These are phyloP conservation scores for Malus hybrid DNA, from an alignment of 331 rosid genomes.

Conservation along the genomic window DNA sequence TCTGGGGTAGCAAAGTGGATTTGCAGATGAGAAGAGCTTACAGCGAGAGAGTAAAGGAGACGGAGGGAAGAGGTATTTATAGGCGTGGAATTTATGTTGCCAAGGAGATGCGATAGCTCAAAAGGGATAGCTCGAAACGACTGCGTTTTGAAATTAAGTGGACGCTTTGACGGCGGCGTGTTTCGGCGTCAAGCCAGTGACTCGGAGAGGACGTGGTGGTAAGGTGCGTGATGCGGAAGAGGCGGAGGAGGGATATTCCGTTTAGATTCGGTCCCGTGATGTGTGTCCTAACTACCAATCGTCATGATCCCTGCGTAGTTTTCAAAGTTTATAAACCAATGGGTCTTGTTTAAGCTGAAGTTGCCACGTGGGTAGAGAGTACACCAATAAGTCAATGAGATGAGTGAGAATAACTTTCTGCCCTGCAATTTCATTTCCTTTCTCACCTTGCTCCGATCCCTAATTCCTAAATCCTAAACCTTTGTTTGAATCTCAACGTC, in stretches of 20 bases:
- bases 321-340: neutral
- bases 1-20: neutral
- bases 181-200: neutral
- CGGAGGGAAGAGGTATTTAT: neutral
- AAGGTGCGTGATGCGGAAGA: neutral
- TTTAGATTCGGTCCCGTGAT: slow-evolving; percentile 12
- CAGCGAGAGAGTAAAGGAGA: neutral
- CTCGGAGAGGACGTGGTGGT: neutral
- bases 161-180: slow-evolving; percentile 7
- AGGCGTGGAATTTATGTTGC: neutral
- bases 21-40: neutral
- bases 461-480: too few species aligned
- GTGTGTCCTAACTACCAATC: neutral
- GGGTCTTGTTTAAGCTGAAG: neutral
- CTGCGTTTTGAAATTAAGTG: slow-evolving; percentile 6
- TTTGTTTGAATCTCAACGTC: too few species aligned
- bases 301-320: slow-evolving; percentile 18
- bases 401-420: too few species aligned
- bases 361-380: neutral
- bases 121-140: slow-evolving; percentile 6
- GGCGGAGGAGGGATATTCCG: slow-evolving; percentile 11
- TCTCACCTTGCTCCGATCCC: too few species aligned
- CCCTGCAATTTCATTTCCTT: too few species aligned
- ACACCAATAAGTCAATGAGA: neutral
- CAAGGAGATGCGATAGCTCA: neutral